phyloP scores from a whole-genome alignment of 441 rosid species.

The Gossypium schwendimanii region DNA sequence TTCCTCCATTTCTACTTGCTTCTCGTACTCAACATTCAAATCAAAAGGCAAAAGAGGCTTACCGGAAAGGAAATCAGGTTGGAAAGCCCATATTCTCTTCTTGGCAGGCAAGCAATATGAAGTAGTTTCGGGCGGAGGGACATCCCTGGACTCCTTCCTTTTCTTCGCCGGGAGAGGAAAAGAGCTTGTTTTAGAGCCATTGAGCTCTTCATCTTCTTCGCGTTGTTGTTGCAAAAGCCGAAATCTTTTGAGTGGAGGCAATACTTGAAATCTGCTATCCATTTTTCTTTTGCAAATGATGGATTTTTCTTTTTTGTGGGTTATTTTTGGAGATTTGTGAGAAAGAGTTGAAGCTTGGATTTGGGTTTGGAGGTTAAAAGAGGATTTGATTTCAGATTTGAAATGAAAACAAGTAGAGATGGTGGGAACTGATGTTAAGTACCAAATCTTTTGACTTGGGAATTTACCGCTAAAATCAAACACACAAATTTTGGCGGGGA shows the following conservation, averaged over 20 bases:
- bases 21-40: conserved; percentile 52
- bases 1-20: neutral
- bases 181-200: conserved; percentile 19
- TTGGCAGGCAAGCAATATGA: conserved; percentile 54
- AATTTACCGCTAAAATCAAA: conserved; percentile 8
- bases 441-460: neutral
- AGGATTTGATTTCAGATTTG: neutral
- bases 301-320: neutral
- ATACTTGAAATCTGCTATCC: conserved; percentile 36
- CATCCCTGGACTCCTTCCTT: conserved; percentile 47
- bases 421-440: conserved; percentile 10
- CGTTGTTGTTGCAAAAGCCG: conserved; percentile 39
- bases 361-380: neutral
- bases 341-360: neutral
- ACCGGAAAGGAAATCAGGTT: conserved; percentile 41
- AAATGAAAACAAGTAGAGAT: neutral
- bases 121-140: conserved; percentile 14
- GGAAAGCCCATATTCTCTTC: conserved; percentile 71
- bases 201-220: conserved; percentile 4
- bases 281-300: conserved; percentile 13
- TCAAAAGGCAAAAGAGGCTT: conserved; percentile 43
- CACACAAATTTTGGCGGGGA: neutral
- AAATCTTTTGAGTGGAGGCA: conserved; percentile 74
- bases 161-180: conserved; percentile 66
- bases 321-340: neutral